Evolutionary conservation across 2,329 filamentous ascomycete genomes (phyloP).

Genomic region (Cladosporium sp.): DNA sequence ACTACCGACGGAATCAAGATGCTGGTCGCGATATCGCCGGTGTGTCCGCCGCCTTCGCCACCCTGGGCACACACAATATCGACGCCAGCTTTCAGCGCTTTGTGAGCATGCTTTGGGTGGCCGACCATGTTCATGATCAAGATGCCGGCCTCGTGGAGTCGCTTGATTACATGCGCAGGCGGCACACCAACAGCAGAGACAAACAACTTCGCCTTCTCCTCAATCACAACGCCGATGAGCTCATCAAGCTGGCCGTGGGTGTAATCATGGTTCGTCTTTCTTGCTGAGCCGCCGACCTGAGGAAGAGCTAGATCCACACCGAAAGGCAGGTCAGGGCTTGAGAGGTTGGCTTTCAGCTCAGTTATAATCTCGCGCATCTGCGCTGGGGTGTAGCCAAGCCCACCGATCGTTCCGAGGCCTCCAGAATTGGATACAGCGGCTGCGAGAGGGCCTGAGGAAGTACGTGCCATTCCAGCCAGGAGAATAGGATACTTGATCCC

Average conservation of each 20-base stretch:
- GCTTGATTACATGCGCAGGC: conserved; percentile 68
- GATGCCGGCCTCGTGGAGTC: conserved; percentile 76
- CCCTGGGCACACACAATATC: conserved; percentile 93
- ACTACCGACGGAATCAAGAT: conserved; percentile 85
- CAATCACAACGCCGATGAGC: conserved; percentile 81
- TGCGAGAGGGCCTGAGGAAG: conserved; percentile 74
- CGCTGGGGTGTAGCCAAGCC: conserved; percentile 67
- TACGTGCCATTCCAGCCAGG: conserved; percentile 90
- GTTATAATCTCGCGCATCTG: conserved; percentile 79
- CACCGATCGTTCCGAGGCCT: conserved; percentile 67
- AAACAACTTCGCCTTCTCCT: conserved; percentile 80
- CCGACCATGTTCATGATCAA: conserved; percentile 98
- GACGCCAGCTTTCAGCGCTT: conserved; percentile 81
- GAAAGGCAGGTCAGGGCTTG: conserved; percentile 70
- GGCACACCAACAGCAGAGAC: conserved; percentile 88
- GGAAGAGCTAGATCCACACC: conserved; percentile 90
- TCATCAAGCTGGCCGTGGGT: conserved; percentile 85
- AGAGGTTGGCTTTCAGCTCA: conserved; percentile 77
- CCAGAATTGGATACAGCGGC: conserved; percentile 88
- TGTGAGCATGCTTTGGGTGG: conserved; percentile 84
- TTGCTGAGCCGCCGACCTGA: conserved; percentile 78
- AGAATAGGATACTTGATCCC: conserved; percentile 85
- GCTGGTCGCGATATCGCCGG: conserved; percentile 81
- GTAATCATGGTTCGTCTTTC: conserved; percentile 95
- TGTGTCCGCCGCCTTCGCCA: conserved; percentile 90